Percentiles rank a stretch among this genome's conserved stretches.
phyloP scores from a whole-genome alignment of 2,329 filamentous ascomycete genomes.

The Ophiocordyceps sinensis region DNA sequence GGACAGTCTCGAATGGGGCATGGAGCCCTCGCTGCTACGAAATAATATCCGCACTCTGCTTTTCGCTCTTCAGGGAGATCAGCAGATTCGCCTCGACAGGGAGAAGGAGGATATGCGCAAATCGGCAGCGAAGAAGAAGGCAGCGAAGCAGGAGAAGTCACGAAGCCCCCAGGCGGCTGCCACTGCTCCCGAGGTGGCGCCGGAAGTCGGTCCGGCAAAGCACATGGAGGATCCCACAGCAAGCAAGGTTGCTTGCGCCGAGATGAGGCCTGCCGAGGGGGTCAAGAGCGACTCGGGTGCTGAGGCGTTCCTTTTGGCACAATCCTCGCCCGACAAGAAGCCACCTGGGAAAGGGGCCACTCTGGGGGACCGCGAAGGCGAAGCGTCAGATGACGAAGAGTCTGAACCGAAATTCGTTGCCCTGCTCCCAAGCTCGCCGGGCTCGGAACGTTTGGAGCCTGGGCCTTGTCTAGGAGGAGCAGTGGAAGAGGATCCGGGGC shows the following conservation, averaged over 20 bases:
- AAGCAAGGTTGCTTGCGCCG: background rate
- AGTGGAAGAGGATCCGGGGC: no score
- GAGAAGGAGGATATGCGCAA: constrained; percentile 20
- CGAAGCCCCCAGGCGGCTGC: background rate
- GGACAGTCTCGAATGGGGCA: constrained; percentile 33
- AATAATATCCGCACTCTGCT: constrained; percentile 51
- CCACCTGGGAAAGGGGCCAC: no score
- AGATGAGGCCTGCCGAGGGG: constrained; percentile 6
- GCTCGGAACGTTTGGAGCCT: no score
- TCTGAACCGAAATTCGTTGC: no score
- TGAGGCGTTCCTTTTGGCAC: constrained; percentile 9
- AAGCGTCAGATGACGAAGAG: no score
- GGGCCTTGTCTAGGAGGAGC: no score
- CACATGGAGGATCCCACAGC: background rate
- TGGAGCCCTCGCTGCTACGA: constrained; percentile 48
- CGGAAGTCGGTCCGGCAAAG: background rate
- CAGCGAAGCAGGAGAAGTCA: constrained; percentile 2
- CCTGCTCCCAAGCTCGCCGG: no score
- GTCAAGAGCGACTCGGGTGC: constrained; percentile 7
- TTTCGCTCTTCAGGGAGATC: constrained; percentile 44
- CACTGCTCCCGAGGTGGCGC: background rate
- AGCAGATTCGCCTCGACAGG: constrained; percentile 27
- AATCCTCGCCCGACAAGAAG: constrained; percentile 6
- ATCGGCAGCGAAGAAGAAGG: constrained; percentile 11
- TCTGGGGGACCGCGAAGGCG: no score